Conservation (phyloP, 192 early-diverging fungal genomes). For the Coemansia aciculifera region DNA sequence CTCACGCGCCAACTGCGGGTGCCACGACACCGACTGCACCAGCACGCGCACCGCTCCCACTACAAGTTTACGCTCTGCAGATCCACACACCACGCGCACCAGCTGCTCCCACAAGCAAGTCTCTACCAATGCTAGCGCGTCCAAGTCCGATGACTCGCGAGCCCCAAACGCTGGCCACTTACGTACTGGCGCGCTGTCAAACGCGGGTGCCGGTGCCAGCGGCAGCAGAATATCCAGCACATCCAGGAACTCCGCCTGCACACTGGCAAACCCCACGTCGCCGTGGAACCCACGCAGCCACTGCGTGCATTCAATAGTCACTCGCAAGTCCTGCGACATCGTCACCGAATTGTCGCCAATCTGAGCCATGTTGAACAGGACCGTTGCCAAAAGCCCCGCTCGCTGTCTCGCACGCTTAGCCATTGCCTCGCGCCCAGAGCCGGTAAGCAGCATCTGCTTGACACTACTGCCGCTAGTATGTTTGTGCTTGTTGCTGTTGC, state of each 20-base stretch:
- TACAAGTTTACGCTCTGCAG: constrained; percentile 41
- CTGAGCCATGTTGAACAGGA: constrained; percentile 46
- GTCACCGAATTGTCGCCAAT: constrained; percentile 39
- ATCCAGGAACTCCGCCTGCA: constrained; percentile 40
- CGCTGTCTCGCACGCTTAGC: constrained; percentile 26
- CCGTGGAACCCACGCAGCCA: constrained; percentile 31
- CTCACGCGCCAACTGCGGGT: constrained; percentile 51
- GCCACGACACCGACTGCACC: constrained; percentile 49
- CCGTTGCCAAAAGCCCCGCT: constrained; percentile 31
- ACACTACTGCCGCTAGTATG: not conserved
- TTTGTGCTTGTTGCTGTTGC: not conserved
- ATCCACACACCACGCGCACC: constrained; percentile 28
- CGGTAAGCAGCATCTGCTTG: constrained; percentile 11
- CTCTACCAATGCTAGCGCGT: constrained; percentile 42
- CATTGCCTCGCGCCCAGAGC: constrained; percentile 23
- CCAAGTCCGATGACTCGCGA: constrained; percentile 21
- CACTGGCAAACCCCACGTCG: constrained; percentile 6
- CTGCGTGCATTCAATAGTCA: constrained; percentile 38
- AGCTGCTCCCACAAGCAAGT: constrained; percentile 53
- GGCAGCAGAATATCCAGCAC: constrained; percentile 45
- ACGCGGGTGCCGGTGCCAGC: constrained; percentile 26
- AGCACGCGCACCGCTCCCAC: constrained; percentile 41
- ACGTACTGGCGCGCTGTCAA: constrained; percentile 22
- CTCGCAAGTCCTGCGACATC: constrained; percentile 47
- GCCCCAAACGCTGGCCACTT: constrained; percentile 33